A percentile compares a stretch with the other conserved stretches of the same genome.
These are phyloP conservation scores for Akanthomyces muscarius DNA, from an alignment of 2,329 filamentous ascomycete genomes.

Conservation along the genomic window DNA sequence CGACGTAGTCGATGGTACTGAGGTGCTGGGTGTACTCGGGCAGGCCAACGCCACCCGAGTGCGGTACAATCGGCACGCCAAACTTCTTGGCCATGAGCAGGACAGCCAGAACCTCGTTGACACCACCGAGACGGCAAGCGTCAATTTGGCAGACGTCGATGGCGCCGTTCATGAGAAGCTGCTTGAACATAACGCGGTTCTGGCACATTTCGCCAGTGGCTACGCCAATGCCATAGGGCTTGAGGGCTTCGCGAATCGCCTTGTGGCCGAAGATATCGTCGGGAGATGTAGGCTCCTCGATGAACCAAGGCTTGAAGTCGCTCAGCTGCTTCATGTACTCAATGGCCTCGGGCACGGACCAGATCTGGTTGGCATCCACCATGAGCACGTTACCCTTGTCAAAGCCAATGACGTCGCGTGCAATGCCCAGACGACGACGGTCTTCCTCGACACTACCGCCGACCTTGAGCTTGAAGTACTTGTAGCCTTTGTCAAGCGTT, in stretches of 20 bases:
- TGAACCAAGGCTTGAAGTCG: slow-evolving; percentile 88
- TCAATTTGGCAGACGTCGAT: slow-evolving; percentile 90
- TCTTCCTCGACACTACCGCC: slow-evolving; percentile 71
- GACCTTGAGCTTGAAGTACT: slow-evolving; percentile 89
- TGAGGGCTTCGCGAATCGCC: slow-evolving; percentile 74
- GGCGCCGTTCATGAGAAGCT: slow-evolving; percentile 73
- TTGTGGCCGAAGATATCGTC: slow-evolving; percentile 89
- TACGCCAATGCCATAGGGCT: slow-evolving; percentile 71
- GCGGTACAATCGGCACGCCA: slow-evolving; percentile 77
- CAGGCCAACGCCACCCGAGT: slow-evolving; percentile 83
- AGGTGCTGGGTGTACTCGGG: slow-evolving; percentile 94
- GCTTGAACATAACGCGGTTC: slow-evolving; percentile 92
- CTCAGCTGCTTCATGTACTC: slow-evolving; percentile 78
- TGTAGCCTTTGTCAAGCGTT: slow-evolving; percentile 72
- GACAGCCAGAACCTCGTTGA: slow-evolving; percentile 90
- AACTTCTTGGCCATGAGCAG: slow-evolving; percentile 79
- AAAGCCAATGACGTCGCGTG: slow-evolving; percentile 75
- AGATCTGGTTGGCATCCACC: slow-evolving; percentile 91
- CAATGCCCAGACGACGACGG: slow-evolving; percentile 65
- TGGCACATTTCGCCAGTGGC: slow-evolving; percentile 95
- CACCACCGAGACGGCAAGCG: slow-evolving; percentile 82
- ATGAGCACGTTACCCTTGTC: slow-evolving; percentile 82
- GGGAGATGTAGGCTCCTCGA: slow-evolving; percentile 88
- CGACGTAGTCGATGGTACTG: slow-evolving; percentile 88
- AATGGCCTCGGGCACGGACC: slow-evolving; percentile 86